These are phyloP conservation scores for Kodamaea sp. DNA, from an alignment of 1,139 yeast genomes.

Conservation along the genomic window DNA sequence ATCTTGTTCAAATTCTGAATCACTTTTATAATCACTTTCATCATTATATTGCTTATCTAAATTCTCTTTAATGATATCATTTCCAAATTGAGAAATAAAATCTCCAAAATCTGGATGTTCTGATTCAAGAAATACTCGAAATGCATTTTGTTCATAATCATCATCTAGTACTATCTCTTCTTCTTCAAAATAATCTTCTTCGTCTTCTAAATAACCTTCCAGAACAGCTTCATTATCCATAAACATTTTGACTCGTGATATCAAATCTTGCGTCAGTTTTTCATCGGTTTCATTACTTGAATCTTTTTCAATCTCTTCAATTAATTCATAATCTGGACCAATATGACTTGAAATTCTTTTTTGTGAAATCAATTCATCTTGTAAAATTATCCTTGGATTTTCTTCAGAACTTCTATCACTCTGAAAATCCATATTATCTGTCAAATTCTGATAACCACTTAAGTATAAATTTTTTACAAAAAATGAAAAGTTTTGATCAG, in stretches of 20 bases:
- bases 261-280: slow-evolving; percentile 3
- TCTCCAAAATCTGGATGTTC: slow-evolving; percentile 13
- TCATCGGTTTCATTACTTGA: slow-evolving; percentile 1
- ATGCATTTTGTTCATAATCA: slow-evolving; percentile 1
- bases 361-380: slow-evolving; percentile 4
- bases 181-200: slow-evolving; percentile 1
- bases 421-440: neutral
- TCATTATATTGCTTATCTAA: slow-evolving; percentile 10
- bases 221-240: slow-evolving; percentile 7
- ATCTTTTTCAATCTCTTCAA: slow-evolving; percentile 3
- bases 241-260: slow-evolving; percentile 3
- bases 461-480: neutral
- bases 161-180: slow-evolving; percentile 2
- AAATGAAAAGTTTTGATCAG: neutral
- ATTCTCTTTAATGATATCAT: slow-evolving; percentile 1
- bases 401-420: neutral
- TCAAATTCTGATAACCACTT: slow-evolving; percentile 1
- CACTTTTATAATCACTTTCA: slow-evolving; percentile 17
- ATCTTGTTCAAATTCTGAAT: slow-evolving; percentile 3
- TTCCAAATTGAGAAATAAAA: slow-evolving; percentile 4
- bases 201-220: slow-evolving; percentile 3
- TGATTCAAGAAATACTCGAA: slow-evolving; percentile 5
- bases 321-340: slow-evolving; percentile 1
- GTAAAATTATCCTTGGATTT: slow-evolving; percentile 8
- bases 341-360: slow-evolving; percentile 2